Evolutionary conservation across 352 stramenopile species (phyloP), one percentile per base, ranked within the genome.

Genomic region (Aphanomyces cochlioides): DNA sequence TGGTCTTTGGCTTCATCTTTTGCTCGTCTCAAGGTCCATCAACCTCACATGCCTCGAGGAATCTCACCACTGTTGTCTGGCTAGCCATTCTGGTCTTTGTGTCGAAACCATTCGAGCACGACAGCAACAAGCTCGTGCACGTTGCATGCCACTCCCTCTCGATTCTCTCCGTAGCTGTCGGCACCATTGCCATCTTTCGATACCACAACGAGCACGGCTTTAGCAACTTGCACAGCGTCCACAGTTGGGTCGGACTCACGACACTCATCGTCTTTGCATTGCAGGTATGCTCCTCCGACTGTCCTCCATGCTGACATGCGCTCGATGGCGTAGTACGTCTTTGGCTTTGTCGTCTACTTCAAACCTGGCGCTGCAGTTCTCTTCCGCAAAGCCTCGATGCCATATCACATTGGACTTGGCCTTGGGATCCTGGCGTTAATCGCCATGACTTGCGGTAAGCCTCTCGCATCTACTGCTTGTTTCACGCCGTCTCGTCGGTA

Each of bases 191-290:
- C 0, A 86, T 96, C 57, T 93, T 96, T 57, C 82, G 83, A 47
- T 96, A 90, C 75, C 87, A 96, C 79, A 91, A 92, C 59, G 88
- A 94, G 56, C 87, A 91, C 72, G 76, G 74, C 21, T 95, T 95
- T 73, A 89, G 79, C 21, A 95, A 96, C 67, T 64, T 96, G 36
- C 94, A 93, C 77, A 93, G 84, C 66, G 77, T 95, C 8, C 88
- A 96, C 81, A 94, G 86, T 66, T 96, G 87, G 88, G 56, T 96
- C n/a, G 88, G 88, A 45, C 66, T 95, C 34, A 47, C 77, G 15
- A 86, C 83, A 37, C 72, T 89, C 59, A 77, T 91, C 48, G 59
- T 89, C 40, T 89, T 91, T 56, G 60, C 53, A 3, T 66, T 36
- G 1, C 74, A 89, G 69, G 81, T 90, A 77, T 37, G 73, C n/a